Conservation (phyloP, 352 stramenopile species). For the Elongisporangium prolatum region DNA sequence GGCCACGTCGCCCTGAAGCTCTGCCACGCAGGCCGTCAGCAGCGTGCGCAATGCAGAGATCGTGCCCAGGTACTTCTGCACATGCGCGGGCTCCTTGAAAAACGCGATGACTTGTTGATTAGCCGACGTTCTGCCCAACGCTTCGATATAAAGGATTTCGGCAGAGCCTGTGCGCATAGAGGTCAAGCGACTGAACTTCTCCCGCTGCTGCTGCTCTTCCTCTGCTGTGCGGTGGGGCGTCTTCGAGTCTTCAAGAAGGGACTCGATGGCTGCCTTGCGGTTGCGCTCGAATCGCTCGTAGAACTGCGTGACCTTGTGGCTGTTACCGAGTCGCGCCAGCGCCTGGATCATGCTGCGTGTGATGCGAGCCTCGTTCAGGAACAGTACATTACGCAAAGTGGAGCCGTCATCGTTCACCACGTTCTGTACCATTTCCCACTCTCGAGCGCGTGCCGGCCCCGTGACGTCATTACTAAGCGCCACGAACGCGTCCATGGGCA, state of each 20-base stretch:
- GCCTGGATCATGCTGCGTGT: slow-evolving; percentile 18
- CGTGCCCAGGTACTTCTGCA: slow-evolving; percentile 22
- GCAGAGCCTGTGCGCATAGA: background rate
- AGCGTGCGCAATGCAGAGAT: slow-evolving; percentile 23
- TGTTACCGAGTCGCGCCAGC: slow-evolving; percentile 17
- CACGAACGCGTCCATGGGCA: background rate
- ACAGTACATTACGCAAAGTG: slow-evolving; percentile 10
- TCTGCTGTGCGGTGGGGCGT: background rate
- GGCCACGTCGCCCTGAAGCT: slow-evolving; percentile 28
- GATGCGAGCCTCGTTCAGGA: slow-evolving; percentile 25
- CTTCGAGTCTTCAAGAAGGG: background rate
- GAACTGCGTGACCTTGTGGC: slow-evolving; percentile 14
- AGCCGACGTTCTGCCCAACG: background rate
- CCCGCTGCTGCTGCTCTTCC: background rate
- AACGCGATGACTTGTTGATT: slow-evolving; percentile 4
- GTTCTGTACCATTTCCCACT: background rate
- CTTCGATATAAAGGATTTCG: background rate
- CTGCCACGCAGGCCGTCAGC: slow-evolving; percentile 20
- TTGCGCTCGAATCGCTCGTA: background rate
- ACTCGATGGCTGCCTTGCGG: slow-evolving; percentile 3
- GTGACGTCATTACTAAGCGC: background rate
- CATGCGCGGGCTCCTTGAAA: slow-evolving; percentile 26
- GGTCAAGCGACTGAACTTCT: background rate
- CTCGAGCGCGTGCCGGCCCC: background rate
- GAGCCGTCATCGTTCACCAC: background rate